Conservation (phyloP, 306 rosid species). For the Ammopiptanthus mongolicus region DNA sequence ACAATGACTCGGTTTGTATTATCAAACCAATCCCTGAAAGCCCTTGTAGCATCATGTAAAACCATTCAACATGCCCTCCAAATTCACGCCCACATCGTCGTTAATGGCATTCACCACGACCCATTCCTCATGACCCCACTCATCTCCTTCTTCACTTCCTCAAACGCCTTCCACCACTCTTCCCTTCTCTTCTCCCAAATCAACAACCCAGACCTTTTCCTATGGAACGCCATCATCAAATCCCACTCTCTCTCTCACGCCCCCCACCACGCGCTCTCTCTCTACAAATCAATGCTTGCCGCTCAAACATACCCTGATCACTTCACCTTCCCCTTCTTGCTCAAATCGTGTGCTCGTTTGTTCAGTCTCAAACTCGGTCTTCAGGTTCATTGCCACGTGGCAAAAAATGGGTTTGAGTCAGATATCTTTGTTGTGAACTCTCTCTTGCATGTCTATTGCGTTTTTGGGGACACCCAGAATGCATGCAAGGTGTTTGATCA, state of each 20-base stretch:
- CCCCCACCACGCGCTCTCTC: conserved; percentile 19
- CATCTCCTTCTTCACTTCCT: conserved; percentile 23
- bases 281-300: conserved; percentile 36
- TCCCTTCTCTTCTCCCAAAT: conserved; percentile 28
- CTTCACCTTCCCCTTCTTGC: conserved; percentile 36
- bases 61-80: conserved; percentile 28
- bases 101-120: conserved; percentile 24
- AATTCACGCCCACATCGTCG: conserved; percentile 32
- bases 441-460: conserved; percentile 14
- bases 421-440: conserved; percentile 28
- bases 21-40: conserved; percentile 1
- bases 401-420: conserved; percentile 20
- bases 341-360: conserved; percentile 32
- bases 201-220: conserved; percentile 30
- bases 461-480: not conserved
- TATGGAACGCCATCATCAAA: conserved; percentile 37
- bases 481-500: conserved; percentile 31
- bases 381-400: conserved; percentile 34
- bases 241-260: conserved; percentile 19
- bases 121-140: conserved; percentile 24
- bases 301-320: conserved; percentile 13
- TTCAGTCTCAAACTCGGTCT: not conserved
- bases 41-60: conserved; percentile 35
- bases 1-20: not conserved
- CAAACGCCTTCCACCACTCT: conserved; percentile 11